Evolutionary conservation across 2,329 filamentous ascomycete species (phyloP).

Genomic region (Penicillium freii): DNA sequence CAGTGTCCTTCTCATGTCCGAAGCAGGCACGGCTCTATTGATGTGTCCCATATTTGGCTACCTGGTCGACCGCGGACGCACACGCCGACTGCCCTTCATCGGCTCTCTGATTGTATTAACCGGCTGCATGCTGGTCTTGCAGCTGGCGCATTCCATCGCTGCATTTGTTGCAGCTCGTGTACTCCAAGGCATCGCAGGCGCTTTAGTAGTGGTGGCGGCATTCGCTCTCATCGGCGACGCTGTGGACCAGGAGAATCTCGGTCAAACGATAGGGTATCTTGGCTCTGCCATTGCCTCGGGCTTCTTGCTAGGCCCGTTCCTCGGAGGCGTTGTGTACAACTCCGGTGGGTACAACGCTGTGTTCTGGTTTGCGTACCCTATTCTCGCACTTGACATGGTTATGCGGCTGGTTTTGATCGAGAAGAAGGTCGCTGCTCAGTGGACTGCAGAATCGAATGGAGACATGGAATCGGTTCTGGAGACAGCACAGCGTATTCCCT

Average conservation of each 20-base stretch:
- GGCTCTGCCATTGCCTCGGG: conserved; percentile 58
- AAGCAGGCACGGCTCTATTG: conserved; percentile 28
- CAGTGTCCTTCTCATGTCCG: conserved; percentile 31
- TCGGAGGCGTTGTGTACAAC: conserved; percentile 61
- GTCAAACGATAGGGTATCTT: conserved; percentile 60
- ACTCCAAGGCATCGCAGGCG: conserved; percentile 58
- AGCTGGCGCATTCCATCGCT: conserved; percentile 49
- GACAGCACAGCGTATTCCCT: background rate
- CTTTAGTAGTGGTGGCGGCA: conserved; percentile 60
- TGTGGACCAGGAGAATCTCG: conserved; percentile 56
- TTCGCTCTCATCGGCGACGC: conserved; percentile 60
- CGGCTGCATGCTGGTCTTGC: conserved; percentile 56
- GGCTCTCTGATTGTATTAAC: conserved; percentile 54
- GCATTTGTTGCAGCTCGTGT: conserved; percentile 54
- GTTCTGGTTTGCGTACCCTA: conserved; percentile 55
- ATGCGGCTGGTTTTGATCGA: conserved; percentile 63
- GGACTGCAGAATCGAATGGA: conserved; percentile 11
- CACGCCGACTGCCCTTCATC: conserved; percentile 59
- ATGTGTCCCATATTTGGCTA: conserved; percentile 32
- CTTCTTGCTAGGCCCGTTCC: conserved; percentile 55
- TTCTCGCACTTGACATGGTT: conserved; percentile 58
- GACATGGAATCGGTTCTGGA: conserved; percentile 30
- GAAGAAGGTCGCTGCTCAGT: conserved; percentile 53
- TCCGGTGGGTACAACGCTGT: conserved; percentile 59
- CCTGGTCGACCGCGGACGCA: conserved; percentile 27